Conservation (phyloP, 225 moss, liverwort and hornwort genomes). For the Physcomitrium patens region DNA sequence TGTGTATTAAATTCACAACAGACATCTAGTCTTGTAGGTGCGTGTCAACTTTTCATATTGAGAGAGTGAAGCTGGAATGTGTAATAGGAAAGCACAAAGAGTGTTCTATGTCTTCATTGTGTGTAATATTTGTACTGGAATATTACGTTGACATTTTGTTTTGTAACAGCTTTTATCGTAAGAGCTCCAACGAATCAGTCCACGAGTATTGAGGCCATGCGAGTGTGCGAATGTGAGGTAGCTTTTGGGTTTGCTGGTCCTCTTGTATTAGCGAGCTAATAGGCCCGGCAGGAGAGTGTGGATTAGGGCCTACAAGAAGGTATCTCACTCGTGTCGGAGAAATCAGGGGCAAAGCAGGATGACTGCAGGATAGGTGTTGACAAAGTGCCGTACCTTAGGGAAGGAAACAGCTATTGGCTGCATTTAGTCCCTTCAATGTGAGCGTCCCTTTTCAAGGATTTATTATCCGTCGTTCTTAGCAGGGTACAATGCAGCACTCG, state of each 20-base stretch:
- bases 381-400: slow-evolving; percentile 25
- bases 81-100: slow-evolving; percentile 2
- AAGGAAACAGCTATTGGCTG: slow-evolving; percentile 19
- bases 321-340: slow-evolving; percentile 14
- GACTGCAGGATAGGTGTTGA: slow-evolving; percentile 25
- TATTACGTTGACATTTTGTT: slow-evolving; percentile 29
- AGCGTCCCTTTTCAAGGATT: not conserved
- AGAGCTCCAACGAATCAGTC: not conserved
- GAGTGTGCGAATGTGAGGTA: not conserved
- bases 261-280: slow-evolving; percentile 9
- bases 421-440: slow-evolving; percentile 8
- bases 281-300: slow-evolving; percentile 20
- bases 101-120: not conserved
- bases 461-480: slow-evolving; percentile 19
- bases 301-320: slow-evolving; percentile 14
- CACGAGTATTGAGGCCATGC: not conserved
- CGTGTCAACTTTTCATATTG: not conserved
- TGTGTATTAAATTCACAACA: not conserved
- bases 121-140: slow-evolving; percentile 17
- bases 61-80: slow-evolving; percentile 17
- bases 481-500: slow-evolving; percentile 17
- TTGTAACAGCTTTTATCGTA: slow-evolving; percentile 26
- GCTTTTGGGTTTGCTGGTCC: not conserved
- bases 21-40: slow-evolving; percentile 5
- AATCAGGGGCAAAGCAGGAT: slow-evolving; percentile 27